Percentiles rank a stretch among this genome's conserved stretches.
Evolutionary conservation across 2,329 filamentous ascomycete genomes (phyloP).

Genomic region (Ophiocordyceps camponoti-saundersi): DNA sequence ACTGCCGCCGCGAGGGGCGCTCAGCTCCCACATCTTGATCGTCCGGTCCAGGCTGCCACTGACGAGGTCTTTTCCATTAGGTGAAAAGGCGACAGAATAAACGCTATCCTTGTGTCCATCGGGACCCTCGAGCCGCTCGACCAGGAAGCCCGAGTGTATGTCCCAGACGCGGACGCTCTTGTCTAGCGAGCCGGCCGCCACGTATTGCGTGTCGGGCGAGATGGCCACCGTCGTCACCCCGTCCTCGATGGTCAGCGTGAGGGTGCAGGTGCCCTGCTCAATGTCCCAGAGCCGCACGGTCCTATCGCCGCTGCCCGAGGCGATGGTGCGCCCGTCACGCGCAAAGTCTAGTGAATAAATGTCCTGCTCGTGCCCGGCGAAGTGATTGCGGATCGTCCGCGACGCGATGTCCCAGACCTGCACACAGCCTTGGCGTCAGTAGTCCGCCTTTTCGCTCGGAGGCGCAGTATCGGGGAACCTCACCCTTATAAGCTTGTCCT

Average conservation of each 20-base stretch:
- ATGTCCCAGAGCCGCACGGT: constrained; percentile 96
- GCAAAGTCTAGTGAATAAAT: constrained; percentile 96
- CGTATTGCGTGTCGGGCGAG: constrained; percentile 83
- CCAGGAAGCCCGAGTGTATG: constrained; percentile 65
- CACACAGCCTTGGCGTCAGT: neutral
- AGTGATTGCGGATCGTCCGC: constrained; percentile 76
- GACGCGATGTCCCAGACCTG: constrained; percentile 88
- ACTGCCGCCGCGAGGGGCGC: constrained; percentile 49
- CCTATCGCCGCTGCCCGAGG: constrained; percentile 85
- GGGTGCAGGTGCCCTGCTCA: constrained; percentile 61
- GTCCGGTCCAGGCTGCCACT: constrained; percentile 93
- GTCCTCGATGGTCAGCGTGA: constrained; percentile 85
- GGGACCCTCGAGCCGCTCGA: constrained; percentile 82
- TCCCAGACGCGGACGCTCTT: constrained; percentile 99
- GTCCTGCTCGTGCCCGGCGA: constrained; percentile 94
- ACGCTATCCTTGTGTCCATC: constrained; percentile 95
- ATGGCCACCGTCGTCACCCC: constrained; percentile 96
- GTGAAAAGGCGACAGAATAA: constrained; percentile 91
- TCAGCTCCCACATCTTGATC: constrained; percentile 98
- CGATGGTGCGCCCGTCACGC: constrained; percentile 82
- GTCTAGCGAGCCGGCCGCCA: constrained; percentile 87
- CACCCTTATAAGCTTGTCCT: constrained; percentile 93
- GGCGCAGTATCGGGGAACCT: constrained; percentile 15
- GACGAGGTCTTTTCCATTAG: constrained; percentile 81
- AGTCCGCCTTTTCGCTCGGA: neutral